Evolutionary conservation across 768 basidiomycete species (phyloP).

Genomic region (Serendipita vermifera): DNA sequence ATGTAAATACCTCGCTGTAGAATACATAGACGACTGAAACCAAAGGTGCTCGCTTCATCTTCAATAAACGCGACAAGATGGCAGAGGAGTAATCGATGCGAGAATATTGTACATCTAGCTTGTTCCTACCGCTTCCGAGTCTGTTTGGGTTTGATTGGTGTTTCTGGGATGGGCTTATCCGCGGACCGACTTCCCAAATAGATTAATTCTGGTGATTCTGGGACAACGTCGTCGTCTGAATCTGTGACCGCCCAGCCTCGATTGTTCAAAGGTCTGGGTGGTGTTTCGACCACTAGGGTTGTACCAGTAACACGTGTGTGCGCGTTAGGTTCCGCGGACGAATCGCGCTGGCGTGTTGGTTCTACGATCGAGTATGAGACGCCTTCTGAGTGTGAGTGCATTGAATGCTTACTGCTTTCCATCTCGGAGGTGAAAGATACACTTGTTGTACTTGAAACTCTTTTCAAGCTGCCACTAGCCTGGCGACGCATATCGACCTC

Average conservation of each 20-base stretch:
- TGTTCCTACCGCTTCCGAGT: too few relatives aligned
- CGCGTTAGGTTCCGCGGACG: neutral
- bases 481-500: slow-evolving; percentile 6
- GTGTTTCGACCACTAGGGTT: neutral
- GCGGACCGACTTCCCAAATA: neutral
- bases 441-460: neutral
- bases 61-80: too few relatives aligned
- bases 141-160: slow-evolving; percentile 2
- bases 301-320: neutral
- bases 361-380: neutral
- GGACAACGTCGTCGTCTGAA: slow-evolving; percentile 5
- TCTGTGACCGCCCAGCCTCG: neutral
- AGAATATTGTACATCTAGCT: too few relatives aligned
- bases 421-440: neutral
- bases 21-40: too few relatives aligned
- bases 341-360: neutral
- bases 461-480: neutral
- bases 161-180: neutral
- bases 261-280: neutral
- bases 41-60: too few relatives aligned
- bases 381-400: neutral
- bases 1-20: too few relatives aligned
- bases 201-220: neutral
- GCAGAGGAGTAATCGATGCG: too few relatives aligned
- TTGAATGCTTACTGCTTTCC: neutral